Percentiles rank a stretch among this genome's conserved stretches.
Conservation (phyloP, 208 protist genomes). For the Crithidia bombi region DNA sequence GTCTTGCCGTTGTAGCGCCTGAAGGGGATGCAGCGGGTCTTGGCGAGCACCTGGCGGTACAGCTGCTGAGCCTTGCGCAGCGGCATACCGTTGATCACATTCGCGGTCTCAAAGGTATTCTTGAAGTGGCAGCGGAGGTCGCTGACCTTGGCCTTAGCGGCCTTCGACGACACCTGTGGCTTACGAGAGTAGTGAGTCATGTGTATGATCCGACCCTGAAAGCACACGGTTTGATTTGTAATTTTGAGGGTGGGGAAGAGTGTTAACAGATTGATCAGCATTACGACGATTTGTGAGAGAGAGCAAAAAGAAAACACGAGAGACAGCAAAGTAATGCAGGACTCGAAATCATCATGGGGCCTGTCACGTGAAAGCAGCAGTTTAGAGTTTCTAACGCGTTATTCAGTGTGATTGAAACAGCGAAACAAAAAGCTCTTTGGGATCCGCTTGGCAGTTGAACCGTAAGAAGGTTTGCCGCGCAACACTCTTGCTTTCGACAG, state of each 20-base stretch:
- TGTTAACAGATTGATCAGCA: no score
- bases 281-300: no score
- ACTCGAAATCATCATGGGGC: no score
- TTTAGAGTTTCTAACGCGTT: no score
- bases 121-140: slow-evolving; percentile 95
- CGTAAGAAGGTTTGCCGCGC: no score
- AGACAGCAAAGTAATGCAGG: neutral
- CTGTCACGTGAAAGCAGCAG: no score
- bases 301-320: neutral
- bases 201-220: slow-evolving; percentile 13
- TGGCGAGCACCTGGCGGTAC: slow-evolving; percentile 94
- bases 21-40: slow-evolving; percentile 96
- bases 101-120: slow-evolving; percentile 95
- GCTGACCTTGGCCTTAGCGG: slow-evolving; percentile 87
- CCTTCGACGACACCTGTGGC: slow-evolving; percentile 90
- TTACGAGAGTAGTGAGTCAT: slow-evolving; percentile 94
- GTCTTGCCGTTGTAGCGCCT: slow-evolving; percentile 93
- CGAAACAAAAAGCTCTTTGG: neutral
- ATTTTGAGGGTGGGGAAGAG: neutral
- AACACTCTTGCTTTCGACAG: neutral
- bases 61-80: slow-evolving; percentile 93
- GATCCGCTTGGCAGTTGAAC: no score
- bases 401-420: no score
- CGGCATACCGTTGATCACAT: slow-evolving; percentile 93
- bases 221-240: no score